A percentile compares a stretch with the other conserved stretches of the same genome.
Evolutionary conservation across 129 eudicot species (phyloP).

Genomic region (Arctium minus): DNA sequence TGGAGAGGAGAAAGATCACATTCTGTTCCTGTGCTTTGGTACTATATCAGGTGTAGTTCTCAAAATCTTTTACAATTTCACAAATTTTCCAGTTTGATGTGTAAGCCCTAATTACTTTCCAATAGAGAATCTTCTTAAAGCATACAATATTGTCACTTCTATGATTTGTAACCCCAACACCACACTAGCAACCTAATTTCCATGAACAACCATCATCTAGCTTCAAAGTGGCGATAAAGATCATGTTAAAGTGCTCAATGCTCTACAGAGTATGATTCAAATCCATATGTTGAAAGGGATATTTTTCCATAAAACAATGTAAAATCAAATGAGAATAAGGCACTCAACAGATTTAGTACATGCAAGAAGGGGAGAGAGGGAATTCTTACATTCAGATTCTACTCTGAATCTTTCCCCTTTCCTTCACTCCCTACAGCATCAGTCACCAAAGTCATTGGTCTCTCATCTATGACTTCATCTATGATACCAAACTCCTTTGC

Average conservation of each 20-base stretch:
- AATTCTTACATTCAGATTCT: conserved; percentile 27
- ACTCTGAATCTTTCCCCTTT: conserved; percentile 58
- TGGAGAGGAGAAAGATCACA: background rate
- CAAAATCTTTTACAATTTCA: background rate
- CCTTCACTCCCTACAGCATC: conserved; percentile 66
- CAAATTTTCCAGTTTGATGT: background rate
- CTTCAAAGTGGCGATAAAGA: background rate
- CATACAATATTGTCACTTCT: background rate
- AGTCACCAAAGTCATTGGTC: conserved; percentile 76
- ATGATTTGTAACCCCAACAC: background rate
- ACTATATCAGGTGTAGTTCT: background rate
- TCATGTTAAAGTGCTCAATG: background rate
- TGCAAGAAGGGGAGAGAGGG: background rate
- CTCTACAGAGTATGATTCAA: background rate
- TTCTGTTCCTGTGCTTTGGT: background rate
- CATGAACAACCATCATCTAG: background rate
- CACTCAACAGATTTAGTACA: background rate
- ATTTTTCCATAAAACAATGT: background rate
- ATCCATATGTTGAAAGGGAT: background rate
- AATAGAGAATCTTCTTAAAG: background rate
- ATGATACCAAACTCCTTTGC: conserved; percentile 92
- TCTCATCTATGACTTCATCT: conserved; percentile 75
- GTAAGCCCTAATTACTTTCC: background rate
- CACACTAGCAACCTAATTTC: background rate
- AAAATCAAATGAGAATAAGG: background rate